Evolutionary conservation across 768 basidiomycete genomes (phyloP).

Genomic region (Pisolithus albus): DNA sequence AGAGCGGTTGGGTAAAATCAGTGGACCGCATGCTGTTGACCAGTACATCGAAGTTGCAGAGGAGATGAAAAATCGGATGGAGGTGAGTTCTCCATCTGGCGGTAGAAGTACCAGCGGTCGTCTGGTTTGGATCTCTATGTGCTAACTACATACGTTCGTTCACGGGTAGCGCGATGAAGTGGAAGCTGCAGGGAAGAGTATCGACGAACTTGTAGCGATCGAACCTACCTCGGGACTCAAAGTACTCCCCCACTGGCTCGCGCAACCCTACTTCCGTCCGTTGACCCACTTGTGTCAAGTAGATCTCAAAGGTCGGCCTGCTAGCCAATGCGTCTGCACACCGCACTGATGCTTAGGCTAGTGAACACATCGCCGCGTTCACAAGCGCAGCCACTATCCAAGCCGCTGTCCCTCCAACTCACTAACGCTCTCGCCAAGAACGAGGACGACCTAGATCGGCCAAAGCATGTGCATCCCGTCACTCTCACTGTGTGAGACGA

Average conservation of each 20-base stretch:
- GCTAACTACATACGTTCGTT: not conserved
- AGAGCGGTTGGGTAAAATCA: constrained; percentile 55
- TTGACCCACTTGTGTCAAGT: not conserved
- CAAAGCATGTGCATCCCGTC: no score
- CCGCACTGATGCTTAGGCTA: no score
- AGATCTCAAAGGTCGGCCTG: no score
- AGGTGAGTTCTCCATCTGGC: constrained; percentile 30
- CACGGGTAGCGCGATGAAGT: constrained; percentile 41
- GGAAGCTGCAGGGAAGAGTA: constrained; percentile 19
- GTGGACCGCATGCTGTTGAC: constrained; percentile 17
- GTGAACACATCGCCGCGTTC: no score
- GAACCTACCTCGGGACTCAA: constrained; percentile 46
- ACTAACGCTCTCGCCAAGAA: no score
- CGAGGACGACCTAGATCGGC: no score
- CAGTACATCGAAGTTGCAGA: constrained; percentile 46
- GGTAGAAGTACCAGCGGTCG: not conserved
- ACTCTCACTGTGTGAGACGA: no score
- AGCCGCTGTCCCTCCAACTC: no score
- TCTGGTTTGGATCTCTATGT: not conserved
- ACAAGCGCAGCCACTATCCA: no score
- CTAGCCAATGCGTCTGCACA: no score
- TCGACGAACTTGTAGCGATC: constrained; percentile 33
- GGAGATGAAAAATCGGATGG: constrained; percentile 56
- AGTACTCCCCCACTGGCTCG: constrained; percentile 59
- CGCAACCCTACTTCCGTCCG: constrained; percentile 56